Conservation (phyloP, 2,329 filamentous ascomycete species). For the Sporothrix inflata region DNA sequence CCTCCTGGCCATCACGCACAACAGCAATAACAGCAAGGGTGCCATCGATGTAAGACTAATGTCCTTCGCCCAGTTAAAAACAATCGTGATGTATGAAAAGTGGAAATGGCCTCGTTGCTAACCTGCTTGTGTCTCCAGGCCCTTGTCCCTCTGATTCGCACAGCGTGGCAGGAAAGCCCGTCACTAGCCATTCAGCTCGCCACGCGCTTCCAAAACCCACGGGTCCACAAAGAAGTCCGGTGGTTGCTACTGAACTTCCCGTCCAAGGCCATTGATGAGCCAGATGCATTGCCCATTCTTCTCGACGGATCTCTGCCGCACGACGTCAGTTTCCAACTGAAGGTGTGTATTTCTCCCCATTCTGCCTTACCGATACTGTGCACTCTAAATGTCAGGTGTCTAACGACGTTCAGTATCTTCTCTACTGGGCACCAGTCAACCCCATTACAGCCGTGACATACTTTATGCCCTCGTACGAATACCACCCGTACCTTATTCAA, state of each 20-base stretch:
- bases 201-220: slow-evolving; percentile 75
- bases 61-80: background rate
- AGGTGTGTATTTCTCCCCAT: slow-evolving; percentile 53
- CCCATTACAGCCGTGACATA: slow-evolving; percentile 91
- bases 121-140: slow-evolving; percentile 45
- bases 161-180: slow-evolving; percentile 85
- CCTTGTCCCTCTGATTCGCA: slow-evolving; percentile 68
- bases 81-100: background rate
- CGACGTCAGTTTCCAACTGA: slow-evolving; percentile 83
- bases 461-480: slow-evolving; percentile 87
- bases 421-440: slow-evolving; percentile 92
- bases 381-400: slow-evolving; percentile 20
- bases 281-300: slow-evolving; percentile 81
- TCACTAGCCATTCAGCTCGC: slow-evolving; percentile 85
- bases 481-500: slow-evolving; percentile 91
- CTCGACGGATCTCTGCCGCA: slow-evolving; percentile 74
- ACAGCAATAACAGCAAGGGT: slow-evolving; percentile 48
- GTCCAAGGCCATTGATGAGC: slow-evolving; percentile 77
- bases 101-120: slow-evolving; percentile 14
- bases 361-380: slow-evolving; percentile 30
- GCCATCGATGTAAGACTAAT: slow-evolving; percentile 25
- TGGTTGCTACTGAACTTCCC: slow-evolving; percentile 81
- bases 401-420: slow-evolving; percentile 66
- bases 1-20: slow-evolving; percentile 45
- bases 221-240: slow-evolving; percentile 74